Evolutionary conservation across 352 stramenopile species (phyloP).

Genomic region (Globisporangium nagaii): DNA sequence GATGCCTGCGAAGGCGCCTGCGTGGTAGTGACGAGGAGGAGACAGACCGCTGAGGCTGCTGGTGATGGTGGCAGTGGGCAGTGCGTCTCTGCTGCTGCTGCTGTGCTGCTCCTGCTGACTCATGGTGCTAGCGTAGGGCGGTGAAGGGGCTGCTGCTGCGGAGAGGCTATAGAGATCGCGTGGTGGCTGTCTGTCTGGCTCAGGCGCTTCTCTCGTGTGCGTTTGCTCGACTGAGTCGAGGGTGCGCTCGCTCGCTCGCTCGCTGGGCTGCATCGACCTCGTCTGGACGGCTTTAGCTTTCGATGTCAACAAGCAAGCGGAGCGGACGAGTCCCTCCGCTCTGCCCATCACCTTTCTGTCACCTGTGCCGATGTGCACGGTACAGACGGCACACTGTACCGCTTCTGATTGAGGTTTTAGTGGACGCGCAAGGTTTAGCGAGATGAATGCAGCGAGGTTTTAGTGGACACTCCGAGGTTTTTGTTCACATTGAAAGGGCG

Average conservation of each 20-base stretch:
- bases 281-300: constrained; percentile 7
- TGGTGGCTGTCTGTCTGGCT: not conserved
- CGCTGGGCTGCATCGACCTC: not conserved
- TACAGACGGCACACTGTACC: not conserved
- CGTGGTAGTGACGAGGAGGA: no score
- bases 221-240: constrained; percentile 9
- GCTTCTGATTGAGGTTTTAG: not conserved
- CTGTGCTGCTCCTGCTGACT: not conserved
- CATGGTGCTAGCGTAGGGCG: not conserved
- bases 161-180: not conserved
- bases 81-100: not conserved
- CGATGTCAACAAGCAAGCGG: constrained; percentile 2
- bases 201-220: not conserved
- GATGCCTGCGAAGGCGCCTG: no score
- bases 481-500: not conserved
- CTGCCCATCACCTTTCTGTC: not conserved
- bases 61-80: not conserved
- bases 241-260: not conserved
- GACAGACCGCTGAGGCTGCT: not conserved
- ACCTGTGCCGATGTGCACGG: not conserved
- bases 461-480: not conserved
- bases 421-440: not conserved
- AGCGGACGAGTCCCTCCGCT: not conserved
- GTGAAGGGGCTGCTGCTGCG: not conserved
- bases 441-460: not conserved